A percentile compares a stretch with the other conserved stretches of the same genome.
Evolutionary conservation across 345 rosid genomes (phyloP).

Genomic region (Moringa oleifera): DNA sequence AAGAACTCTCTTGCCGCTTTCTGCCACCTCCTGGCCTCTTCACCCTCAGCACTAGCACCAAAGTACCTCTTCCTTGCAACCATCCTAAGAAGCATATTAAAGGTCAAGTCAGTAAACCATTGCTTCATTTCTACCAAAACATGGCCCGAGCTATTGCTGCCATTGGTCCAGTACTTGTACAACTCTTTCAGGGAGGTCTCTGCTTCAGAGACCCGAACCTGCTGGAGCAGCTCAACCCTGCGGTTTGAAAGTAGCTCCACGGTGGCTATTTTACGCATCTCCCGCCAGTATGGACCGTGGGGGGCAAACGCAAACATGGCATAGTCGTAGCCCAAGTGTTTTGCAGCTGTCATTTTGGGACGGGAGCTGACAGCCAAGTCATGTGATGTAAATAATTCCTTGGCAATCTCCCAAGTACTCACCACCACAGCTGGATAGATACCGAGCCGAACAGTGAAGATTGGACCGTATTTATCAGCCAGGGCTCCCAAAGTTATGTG

Average conservation of each 20-base stretch:
- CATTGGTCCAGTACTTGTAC: conserved; percentile 14
- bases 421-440: conserved; percentile 24
- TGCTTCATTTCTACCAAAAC: conserved; percentile 24
- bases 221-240: conserved; percentile 23
- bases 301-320: conserved; percentile 30
- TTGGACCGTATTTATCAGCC: conserved; percentile 35
- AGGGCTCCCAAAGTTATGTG: too few species aligned
- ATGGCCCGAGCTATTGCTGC: background rate
- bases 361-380: conserved; percentile 24
- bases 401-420: conserved; percentile 26
- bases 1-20: conserved; percentile 21
- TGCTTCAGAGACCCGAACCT: conserved; percentile 21
- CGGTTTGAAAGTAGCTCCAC: conserved; percentile 25
- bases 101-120: conserved; percentile 27
- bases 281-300: conserved; percentile 37
- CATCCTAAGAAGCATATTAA: conserved; percentile 31
- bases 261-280: conserved; percentile 29
- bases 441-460: conserved; percentile 32
- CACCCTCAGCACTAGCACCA: conserved; percentile 9
- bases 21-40: conserved; percentile 13
- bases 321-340: conserved; percentile 26
- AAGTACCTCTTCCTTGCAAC: too few species aligned
- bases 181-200: too few species aligned
- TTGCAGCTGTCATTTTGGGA: conserved; percentile 14
- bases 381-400: conserved; percentile 28